Percentiles rank a stretch among this genome's conserved stretches.
Evolutionary conservation across 306 rosid species (phyloP).

Genomic region (Acacia crassicarpa): DNA sequence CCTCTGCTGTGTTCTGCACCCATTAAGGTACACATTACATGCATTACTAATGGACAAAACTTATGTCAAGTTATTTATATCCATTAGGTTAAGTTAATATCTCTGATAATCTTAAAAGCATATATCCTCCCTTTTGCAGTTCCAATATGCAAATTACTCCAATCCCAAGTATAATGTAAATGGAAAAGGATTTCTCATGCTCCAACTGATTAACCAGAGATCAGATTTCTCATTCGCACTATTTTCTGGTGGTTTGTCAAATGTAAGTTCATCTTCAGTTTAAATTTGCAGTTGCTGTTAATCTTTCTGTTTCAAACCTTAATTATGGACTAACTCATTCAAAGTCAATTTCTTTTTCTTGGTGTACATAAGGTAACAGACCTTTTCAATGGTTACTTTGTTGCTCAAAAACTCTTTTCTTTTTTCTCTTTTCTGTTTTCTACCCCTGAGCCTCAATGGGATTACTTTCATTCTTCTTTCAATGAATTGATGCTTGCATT

Average conservation of each 20-base stretch:
- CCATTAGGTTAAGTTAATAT: not conserved
- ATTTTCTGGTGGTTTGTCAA: slow-evolving; percentile 76
- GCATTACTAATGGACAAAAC: no score
- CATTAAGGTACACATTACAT: slow-evolving; percentile 60
- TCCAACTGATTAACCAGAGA: slow-evolving; percentile 86
- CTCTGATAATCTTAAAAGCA: not conserved
- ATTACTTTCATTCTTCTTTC: not conserved
- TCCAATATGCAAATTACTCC: slow-evolving; percentile 68
- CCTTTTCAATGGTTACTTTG: not conserved
- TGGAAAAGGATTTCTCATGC: slow-evolving; percentile 67
- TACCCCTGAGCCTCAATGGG: not conserved
- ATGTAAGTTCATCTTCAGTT: slow-evolving; percentile 39
- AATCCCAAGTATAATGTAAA: slow-evolving; percentile 50
- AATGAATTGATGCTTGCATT: not conserved
- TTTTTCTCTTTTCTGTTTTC: not conserved
- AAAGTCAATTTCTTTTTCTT: not conserved
- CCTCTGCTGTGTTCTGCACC: slow-evolving; percentile 77
- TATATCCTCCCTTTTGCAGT: slow-evolving; percentile 55
- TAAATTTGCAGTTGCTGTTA: slow-evolving; percentile 17
- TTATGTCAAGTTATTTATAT: no score
- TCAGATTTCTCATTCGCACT: slow-evolving; percentile 83
- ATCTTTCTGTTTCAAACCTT: not conserved
- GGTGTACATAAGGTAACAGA: not conserved
- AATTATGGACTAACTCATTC: not conserved
- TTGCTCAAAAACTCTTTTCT: not conserved